Conservation (phyloP, 163 green algal genomes). For the Volvox carteri region DNA sequence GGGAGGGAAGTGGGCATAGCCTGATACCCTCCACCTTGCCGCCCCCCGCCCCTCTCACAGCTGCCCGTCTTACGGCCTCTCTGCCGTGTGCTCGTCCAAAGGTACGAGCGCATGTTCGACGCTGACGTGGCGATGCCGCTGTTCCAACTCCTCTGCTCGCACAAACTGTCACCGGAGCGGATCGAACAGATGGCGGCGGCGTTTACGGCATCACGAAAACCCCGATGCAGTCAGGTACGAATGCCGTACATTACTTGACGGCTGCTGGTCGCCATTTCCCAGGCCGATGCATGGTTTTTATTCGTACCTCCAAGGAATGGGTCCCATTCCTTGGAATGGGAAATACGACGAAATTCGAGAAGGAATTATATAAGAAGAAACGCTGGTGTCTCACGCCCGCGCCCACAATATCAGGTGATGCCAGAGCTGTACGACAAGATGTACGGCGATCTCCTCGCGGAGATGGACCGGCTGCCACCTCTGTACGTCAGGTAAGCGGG, state of each 20-base stretch:
- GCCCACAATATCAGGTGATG: slow-evolving; percentile 7
- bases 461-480: slow-evolving; percentile 33
- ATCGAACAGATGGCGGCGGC: not conserved
- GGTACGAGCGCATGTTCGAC: slow-evolving; percentile 70
- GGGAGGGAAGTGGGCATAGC: too few relatives aligned
- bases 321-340: not conserved
- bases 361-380: too few relatives aligned
- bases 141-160: slow-evolving; percentile 22
- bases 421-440: slow-evolving; percentile 5
- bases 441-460: slow-evolving; percentile 18
- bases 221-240: slow-evolving; percentile 19
- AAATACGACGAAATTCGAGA: too few relatives aligned
- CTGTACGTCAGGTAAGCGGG: slow-evolving; percentile 48
- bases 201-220: not conserved
- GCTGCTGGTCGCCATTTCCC: not conserved
- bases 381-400: too few relatives aligned
- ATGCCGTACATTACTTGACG: not conserved
- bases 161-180: slow-evolving; percentile 4
- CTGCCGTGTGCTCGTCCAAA: too few relatives aligned
- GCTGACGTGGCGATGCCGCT: slow-evolving; percentile 46
- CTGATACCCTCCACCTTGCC: too few relatives aligned
- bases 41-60: too few relatives aligned
- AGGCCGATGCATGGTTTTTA: too few relatives aligned
- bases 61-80: too few relatives aligned
- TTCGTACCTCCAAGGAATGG: not conserved